Conservation (phyloP, 306 rosid genomes). For the cucumber (Cucumis sativus) region Cucumber_9930_V3 NC_026658.2:22082501-22083000, state of each 20-base stretch:
- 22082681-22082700: neutral
- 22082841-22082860: constrained; percentile 97
- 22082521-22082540: neutral
- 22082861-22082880: constrained; percentile 92
- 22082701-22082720: neutral
- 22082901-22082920: constrained; percentile 38
- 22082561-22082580: neutral
- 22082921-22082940: constrained; percentile 64
- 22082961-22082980: constrained; percentile 98
- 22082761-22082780: constrained; percentile 96
- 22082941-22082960: constrained; percentile 93
- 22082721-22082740: constrained; percentile 38
- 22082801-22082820: constrained; percentile 99
- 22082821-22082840: constrained; percentile 87
- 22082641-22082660: neutral
- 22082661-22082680: neutral
- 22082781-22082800: constrained; percentile 98
- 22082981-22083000: constrained; percentile 42
- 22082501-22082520: neutral
- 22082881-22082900: constrained; percentile 45
- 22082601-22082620: neutral
- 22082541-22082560: neutral
- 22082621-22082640: neutral
- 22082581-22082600: neutral
- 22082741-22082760: constrained; percentile 93